Base-by-base conservation (phyloP, 805 yeast species). In the Teunomyces panamensis region DNA sequence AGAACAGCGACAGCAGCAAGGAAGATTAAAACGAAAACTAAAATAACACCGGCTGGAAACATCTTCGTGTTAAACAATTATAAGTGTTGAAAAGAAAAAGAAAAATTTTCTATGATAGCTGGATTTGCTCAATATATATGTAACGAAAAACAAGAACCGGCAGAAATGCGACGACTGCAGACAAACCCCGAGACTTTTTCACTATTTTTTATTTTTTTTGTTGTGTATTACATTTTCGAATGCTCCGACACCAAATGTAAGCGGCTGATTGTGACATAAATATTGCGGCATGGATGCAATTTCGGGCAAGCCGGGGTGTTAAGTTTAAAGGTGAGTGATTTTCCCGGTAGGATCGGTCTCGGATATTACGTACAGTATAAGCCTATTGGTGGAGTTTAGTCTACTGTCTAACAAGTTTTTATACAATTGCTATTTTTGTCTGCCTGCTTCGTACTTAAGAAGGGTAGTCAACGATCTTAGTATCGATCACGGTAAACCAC, bases 1-100 rank as follows among this genome's bases (percentile, higher is more conserved):
- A 57, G 49, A 48, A 76, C 56, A 53, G 62, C 63, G 39, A 50
- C 50, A 55, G 55, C 55, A 48, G 76, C 79, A 64, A 77, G 78
- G 71, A 79, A 79, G 53, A 80, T 55, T 63, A 80, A 74, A 55
- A 68, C 71, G 71, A 83, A 82, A 56, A 84, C 89, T 66, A 83
- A 75, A 68, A 83, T 83, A 73, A 84, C 88, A 72, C 89, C 89
- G 55, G 83, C 75, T 68, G 89, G 87, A 64, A 83, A 75, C 85
- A 81, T 83, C 64, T 62, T 61, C 16, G 43, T 30, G 43, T 34
- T 42, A 36, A 28, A 30, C 33, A 30, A 30, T 30, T 16, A 30
- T 20, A 39, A 41, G 39, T 35, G 48, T n/a, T 24, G 39, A 44
- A 43, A 42, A 43, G 42, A 41, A 43, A 30, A 33, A 43, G 44